A percentile compares a stretch with the other conserved stretches of the same genome.
These are phyloP conservation scores for Eutrema japonicum DNA, from an alignment of 345 rosid genomes.

Conservation along the genomic window DNA sequence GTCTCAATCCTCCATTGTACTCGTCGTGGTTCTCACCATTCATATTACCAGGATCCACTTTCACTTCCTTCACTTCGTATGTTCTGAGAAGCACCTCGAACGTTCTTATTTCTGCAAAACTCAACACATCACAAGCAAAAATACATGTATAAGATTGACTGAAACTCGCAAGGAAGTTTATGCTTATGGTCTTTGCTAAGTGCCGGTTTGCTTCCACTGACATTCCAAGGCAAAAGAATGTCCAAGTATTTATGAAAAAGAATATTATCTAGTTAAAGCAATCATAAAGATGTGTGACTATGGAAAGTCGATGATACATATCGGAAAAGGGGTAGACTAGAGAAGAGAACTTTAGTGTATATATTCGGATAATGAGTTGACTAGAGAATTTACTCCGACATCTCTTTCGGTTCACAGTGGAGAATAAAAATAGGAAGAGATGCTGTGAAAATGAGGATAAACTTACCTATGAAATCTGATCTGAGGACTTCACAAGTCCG, in stretches of 20 bases:
- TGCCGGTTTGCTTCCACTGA: no score
- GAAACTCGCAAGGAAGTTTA: neutral
- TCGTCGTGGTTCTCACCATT: slow-evolving; percentile 44
- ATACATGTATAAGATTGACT: neutral
- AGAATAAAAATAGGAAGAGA: slow-evolving; percentile 1
- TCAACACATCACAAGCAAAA: slow-evolving; percentile 13
- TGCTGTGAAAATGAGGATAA: slow-evolving; percentile 11
- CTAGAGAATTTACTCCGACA: neutral
- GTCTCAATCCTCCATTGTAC: slow-evolving; percentile 46
- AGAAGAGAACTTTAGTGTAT: slow-evolving; percentile 5
- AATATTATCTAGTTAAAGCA: neutral
- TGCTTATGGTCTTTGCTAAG: no score
- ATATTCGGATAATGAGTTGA: neutral
- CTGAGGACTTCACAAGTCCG: slow-evolving; percentile 78
- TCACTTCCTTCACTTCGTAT: slow-evolving; percentile 81
- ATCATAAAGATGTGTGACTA: neutral
- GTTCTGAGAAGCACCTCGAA: slow-evolving; percentile 84
- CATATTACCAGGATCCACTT: slow-evolving; percentile 37
- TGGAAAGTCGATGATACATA: neutral
- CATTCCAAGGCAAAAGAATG: no score
- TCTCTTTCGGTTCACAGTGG: neutral
- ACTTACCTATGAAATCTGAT: slow-evolving; percentile 70
- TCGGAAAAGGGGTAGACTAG: neutral
- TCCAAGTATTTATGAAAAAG: neutral
- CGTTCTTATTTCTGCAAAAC: slow-evolving; percentile 72